A percentile compares a stretch with the other conserved stretches of the same genome.
Conservation (phyloP, 257 asterid species). For the Solanum sejunctum region DNA sequence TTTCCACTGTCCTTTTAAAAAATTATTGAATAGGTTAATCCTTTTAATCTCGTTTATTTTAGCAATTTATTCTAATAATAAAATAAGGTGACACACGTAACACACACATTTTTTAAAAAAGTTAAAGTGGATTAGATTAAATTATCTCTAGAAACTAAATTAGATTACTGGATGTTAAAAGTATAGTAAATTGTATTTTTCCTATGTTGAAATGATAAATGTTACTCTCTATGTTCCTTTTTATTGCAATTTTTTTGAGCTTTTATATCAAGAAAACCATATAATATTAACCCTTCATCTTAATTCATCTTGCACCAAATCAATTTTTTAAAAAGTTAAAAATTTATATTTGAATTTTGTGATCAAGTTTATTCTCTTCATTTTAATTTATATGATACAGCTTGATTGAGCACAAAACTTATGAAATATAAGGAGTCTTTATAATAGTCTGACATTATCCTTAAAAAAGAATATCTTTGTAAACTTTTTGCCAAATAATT, state of each 20-base stretch:
- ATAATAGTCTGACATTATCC: too few species aligned
- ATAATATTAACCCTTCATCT: background rate
- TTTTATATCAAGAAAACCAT: background rate
- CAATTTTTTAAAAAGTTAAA: background rate
- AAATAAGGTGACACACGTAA: too few species aligned
- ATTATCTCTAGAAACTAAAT: background rate
- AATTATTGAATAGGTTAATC: background rate
- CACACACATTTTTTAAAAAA: background rate
- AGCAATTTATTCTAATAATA: background rate
- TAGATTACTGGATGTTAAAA: background rate
- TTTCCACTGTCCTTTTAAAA: background rate
- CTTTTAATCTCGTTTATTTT: background rate
- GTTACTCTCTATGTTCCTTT: background rate
- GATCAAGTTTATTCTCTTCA: too few species aligned
- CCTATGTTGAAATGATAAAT: background rate
- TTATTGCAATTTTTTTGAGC: background rate
- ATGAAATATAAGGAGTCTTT: too few species aligned
- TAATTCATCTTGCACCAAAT: background rate
- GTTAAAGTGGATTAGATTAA: background rate
- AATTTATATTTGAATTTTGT: too few species aligned
- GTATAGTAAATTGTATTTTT: background rate
- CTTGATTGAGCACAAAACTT: too few species aligned
- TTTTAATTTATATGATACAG: too few species aligned
- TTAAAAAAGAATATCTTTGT: too few species aligned
- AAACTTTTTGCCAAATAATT: too few species aligned